A percentile compares a stretch with the other conserved stretches of the same genome.
Conservation (phyloP, 2,329 filamentous ascomycete genomes). For the Aspergillus sp. region DNA sequence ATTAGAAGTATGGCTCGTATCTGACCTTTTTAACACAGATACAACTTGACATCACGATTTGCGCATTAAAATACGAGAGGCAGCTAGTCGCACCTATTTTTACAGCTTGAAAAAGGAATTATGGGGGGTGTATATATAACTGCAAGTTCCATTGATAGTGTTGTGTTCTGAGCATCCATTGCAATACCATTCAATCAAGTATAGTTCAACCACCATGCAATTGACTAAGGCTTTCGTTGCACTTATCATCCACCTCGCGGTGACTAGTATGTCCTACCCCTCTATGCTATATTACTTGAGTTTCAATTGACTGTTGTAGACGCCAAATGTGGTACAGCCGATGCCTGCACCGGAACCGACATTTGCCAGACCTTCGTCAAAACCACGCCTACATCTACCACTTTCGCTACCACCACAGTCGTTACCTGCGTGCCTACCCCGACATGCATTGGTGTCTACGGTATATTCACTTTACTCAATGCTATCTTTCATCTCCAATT, state of each 20-base stretch:
- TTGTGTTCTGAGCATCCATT: no score
- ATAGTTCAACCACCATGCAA: not conserved
- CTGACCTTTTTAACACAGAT: no score
- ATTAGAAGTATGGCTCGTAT: no score
- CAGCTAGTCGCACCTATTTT: no score
- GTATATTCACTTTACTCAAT: conserved; percentile 7
- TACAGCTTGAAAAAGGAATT: not conserved
- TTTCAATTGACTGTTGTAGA: no score
- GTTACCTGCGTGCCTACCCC: conserved; percentile 17
- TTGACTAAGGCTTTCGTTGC: no score
- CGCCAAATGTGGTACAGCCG: conserved; percentile 9
- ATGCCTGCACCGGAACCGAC: conserved; percentile 15
- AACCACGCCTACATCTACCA: conserved; percentile 1
- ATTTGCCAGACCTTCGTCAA: conserved; percentile 17
- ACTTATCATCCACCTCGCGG: no score
- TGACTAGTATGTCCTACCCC: no score
- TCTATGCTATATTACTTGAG: no score
- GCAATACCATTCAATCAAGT: not conserved
- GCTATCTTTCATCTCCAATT: not conserved
- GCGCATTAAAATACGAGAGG: no score
- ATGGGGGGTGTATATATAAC: not conserved
- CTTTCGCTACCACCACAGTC: conserved; percentile 9
- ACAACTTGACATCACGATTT: no score
- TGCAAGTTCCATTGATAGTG: no score
- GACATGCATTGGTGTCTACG: conserved; percentile 19